Evolutionary conservation across 768 basidiomycete genomes (phyloP).

Genomic region (Tricholoma matsutake): DNA sequence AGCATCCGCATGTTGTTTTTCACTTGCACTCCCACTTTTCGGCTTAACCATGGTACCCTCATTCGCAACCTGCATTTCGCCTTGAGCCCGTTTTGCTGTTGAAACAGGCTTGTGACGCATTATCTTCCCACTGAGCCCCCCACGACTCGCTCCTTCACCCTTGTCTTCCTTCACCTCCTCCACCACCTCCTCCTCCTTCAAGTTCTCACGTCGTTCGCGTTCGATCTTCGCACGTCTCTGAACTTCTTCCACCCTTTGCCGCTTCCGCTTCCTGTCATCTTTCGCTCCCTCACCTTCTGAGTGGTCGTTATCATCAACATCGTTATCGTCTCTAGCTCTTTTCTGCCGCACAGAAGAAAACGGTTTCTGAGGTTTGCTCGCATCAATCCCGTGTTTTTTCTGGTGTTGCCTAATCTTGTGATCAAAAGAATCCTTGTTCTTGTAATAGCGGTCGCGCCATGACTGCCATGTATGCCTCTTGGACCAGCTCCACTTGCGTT

Average conservation of each 20-base stretch:
- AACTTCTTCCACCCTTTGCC: neutral
- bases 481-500: slow-evolving; percentile 50
- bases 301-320: neutral
- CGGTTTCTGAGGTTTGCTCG: neutral
- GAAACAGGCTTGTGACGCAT: neutral
- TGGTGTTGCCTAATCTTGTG: slow-evolving; percentile 38
- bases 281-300: neutral
- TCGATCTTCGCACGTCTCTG: neutral
- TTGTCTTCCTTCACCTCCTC: slow-evolving; percentile 6
- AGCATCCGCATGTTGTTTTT: neutral
- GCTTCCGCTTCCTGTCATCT: slow-evolving; percentile 7
- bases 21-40: neutral
- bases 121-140: neutral
- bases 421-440: slow-evolving; percentile 41
- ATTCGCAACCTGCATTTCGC: neutral
- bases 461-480: slow-evolving; percentile 52
- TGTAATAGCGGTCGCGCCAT: slow-evolving; percentile 62
- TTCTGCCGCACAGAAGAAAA: neutral
- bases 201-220: neutral
- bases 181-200: neutral
- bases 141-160: slow-evolving; percentile 6
- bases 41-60: neutral
- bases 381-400: slow-evolving; percentile 20
- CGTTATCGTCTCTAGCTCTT: neutral
- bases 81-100: slow-evolving; percentile 1